phyloP scores from a whole-genome alignment of 495 filamentous ascomycete genomes.

The Aspergillus biplanus region DNA sequence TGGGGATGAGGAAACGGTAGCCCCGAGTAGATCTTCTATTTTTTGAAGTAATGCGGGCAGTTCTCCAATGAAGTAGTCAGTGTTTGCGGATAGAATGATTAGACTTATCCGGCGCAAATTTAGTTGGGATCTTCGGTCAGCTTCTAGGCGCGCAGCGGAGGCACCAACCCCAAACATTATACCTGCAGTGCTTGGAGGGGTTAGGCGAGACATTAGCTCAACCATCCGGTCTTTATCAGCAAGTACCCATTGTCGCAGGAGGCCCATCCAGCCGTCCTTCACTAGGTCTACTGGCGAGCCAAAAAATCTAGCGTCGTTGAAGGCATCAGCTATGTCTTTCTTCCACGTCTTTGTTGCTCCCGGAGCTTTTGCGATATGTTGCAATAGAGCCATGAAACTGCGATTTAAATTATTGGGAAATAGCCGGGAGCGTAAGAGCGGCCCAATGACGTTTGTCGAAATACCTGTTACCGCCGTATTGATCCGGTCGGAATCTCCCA shows the following conservation, averaged over 20 bases:
- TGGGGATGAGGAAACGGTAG: slow-evolving; percentile 88
- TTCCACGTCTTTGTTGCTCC: slow-evolving; percentile 89
- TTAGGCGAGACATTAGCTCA: slow-evolving; percentile 77
- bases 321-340: slow-evolving; percentile 88
- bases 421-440: slow-evolving; percentile 78
- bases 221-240: slow-evolving; percentile 86
- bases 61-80: slow-evolving; percentile 79
- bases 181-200: slow-evolving; percentile 88
- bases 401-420: slow-evolving; percentile 87
- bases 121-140: slow-evolving; percentile 89
- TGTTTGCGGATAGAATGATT: slow-evolving; percentile 70
- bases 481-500: slow-evolving; percentile 85
- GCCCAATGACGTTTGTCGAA: slow-evolving; percentile 79
- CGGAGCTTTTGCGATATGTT: slow-evolving; percentile 73
- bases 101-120: slow-evolving; percentile 83
- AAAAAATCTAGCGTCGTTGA: slow-evolving; percentile 89
- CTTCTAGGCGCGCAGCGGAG: slow-evolving; percentile 89
- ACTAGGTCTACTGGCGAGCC: slow-evolving; percentile 64
- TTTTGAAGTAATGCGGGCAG: slow-evolving; percentile 77
- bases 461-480: slow-evolving; percentile 75
- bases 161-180: slow-evolving; percentile 98
- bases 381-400: slow-evolving; percentile 70
- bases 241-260: slow-evolving; percentile 80
- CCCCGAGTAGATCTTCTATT: slow-evolving; percentile 79
- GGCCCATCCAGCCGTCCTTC: slow-evolving; percentile 74